These are phyloP conservation scores for Ophiocordyceps polyrhachis-furcata DNA, from an alignment of 2,329 filamentous ascomycete genomes.

Conservation along the genomic window DNA sequence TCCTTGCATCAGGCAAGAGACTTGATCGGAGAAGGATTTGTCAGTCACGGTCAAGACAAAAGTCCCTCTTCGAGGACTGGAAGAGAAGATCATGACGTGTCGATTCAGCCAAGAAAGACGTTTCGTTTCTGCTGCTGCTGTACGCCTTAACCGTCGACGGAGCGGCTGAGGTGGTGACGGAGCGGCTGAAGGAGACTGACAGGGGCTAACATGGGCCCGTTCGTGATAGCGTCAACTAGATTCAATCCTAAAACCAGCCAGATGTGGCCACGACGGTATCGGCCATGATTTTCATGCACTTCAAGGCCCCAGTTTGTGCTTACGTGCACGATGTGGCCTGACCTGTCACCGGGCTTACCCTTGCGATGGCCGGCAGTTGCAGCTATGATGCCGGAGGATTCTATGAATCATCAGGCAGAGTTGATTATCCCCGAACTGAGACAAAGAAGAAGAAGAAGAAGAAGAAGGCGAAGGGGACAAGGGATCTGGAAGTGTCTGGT, in stretches of 20 bases:
- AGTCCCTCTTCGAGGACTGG: background rate
- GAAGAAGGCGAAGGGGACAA: too few species aligned
- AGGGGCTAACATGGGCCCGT: background rate
- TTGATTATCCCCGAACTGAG: too few species aligned
- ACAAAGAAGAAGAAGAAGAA: too few species aligned
- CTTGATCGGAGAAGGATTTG: background rate
- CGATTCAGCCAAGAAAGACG: background rate
- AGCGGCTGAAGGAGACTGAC: background rate
- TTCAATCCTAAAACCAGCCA: background rate
- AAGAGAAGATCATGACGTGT: background rate
- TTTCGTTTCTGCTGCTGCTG: background rate
- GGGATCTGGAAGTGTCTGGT: too few species aligned
- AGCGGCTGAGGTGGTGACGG: background rate
- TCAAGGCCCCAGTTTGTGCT: background rate
- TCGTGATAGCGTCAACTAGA: background rate
- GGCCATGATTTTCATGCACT: background rate
- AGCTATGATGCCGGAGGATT: background rate
- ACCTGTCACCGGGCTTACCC: background rate
- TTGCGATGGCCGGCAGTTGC: background rate
- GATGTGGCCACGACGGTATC: background rate
- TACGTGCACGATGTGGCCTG: background rate
- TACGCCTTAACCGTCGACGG: background rate
- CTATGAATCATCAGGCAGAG: background rate
- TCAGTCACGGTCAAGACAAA: background rate
- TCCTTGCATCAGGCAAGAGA: background rate